Conservation (phyloP, 2,329 filamentous ascomycete species). For the Hortaea sp. region DNA sequence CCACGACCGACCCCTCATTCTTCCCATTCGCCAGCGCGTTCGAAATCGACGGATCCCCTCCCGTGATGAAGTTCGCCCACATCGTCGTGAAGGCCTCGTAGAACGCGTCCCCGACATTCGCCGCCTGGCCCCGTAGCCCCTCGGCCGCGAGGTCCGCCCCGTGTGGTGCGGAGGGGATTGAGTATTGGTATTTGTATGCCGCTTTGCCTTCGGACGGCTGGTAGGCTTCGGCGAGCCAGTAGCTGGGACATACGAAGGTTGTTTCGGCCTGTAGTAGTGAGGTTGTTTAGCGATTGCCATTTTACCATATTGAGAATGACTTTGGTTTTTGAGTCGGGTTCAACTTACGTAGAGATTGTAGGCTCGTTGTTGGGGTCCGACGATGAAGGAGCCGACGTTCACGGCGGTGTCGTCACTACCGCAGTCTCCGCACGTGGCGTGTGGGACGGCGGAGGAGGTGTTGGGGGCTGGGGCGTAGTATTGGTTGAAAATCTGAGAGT, state of each 20-base stretch:
- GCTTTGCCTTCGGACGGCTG: constrained; percentile 16
- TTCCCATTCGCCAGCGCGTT: constrained; percentile 17
- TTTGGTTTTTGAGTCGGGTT: too few species aligned
- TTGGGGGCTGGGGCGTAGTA: constrained; percentile 25
- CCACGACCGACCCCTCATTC: not conserved
- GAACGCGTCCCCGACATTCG: constrained; percentile 6
- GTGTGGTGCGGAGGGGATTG: constrained; percentile 33
- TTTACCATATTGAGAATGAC: too few species aligned
- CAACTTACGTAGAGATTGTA: constrained; percentile 34
- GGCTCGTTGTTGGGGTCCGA: constrained; percentile 45
- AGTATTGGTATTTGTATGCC: constrained; percentile 43
- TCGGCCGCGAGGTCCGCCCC: constrained; percentile 30
- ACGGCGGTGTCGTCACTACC: constrained; percentile 36
- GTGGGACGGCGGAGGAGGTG: constrained; percentile 9
- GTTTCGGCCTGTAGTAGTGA: constrained; percentile 31
- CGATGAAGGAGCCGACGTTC: constrained; percentile 38
- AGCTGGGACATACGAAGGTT: constrained; percentile 46
- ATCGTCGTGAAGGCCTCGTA: constrained; percentile 24
- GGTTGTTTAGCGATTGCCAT: too few species aligned
- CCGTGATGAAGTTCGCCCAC: constrained; percentile 39
- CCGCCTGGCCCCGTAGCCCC: constrained; percentile 12
- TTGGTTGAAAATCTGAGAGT: constrained; percentile 26
- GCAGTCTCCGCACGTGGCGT: constrained; percentile 21
- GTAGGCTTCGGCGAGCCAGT: constrained; percentile 46
- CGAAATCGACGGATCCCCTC: constrained; percentile 32